Percentiles rank a stretch among this genome's conserved stretches.
Conservation (phyloP, 768 basidiomycete genomes). For the Ramaria sp. region DNA sequence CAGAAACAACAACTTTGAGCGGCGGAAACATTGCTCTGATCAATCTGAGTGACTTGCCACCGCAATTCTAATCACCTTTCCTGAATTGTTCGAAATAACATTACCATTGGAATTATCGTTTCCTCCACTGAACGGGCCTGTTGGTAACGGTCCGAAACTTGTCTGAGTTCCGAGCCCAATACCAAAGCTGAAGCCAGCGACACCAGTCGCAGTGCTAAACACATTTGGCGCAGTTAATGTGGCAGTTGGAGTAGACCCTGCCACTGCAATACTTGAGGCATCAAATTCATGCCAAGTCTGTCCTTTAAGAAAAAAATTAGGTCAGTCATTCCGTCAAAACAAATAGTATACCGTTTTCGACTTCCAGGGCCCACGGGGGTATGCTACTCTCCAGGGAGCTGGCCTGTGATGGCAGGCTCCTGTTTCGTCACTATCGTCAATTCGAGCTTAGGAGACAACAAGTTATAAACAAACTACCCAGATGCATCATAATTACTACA, state of each 20-base stretch:
- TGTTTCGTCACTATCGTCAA: too few relatives aligned
- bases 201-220: neutral
- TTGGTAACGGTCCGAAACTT: neutral
- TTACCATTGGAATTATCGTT: neutral
- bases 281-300: neutral
- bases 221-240: neutral
- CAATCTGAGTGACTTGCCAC: neutral
- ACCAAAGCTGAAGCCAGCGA: neutral
- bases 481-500: neutral
- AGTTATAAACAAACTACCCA: neutral
- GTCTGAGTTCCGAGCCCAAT: neutral
- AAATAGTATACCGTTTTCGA: constrained; percentile 1
- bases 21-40: neutral
- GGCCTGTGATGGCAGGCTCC: neutral
- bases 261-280: neutral
- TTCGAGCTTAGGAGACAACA: neutral
- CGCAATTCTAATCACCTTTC: neutral
- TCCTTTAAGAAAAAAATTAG: neutral
- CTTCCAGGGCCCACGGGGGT: neutral
- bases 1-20: neutral
- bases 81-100: neutral
- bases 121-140: neutral
- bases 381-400: neutral
- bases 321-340: too few relatives aligned
- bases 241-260: neutral